Evolutionary conservation across 1,139 yeast genomes (phyloP).

Genomic region (Debaryomycetaceae sp.): DNA sequence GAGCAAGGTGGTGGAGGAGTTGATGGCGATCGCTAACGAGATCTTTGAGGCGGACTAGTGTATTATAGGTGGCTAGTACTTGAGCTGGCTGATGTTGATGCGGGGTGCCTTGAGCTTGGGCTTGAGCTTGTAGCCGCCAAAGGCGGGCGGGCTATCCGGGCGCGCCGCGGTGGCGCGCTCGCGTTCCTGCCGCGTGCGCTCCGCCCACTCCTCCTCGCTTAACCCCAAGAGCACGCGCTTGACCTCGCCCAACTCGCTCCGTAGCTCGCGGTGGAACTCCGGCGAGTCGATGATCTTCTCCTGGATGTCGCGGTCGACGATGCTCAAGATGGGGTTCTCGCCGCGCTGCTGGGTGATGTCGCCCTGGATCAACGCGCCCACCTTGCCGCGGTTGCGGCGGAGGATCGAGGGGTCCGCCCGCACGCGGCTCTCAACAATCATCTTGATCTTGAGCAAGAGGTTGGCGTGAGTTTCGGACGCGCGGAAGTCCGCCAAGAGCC

Average conservation of each 20-base stretch:
- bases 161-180: constrained; percentile 10
- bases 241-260: constrained; percentile 32
- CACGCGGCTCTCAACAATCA: constrained; percentile 45
- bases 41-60: constrained; percentile 71
- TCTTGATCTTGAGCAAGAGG: constrained; percentile 36
- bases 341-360: constrained; percentile 24
- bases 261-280: constrained; percentile 32
- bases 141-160: constrained; percentile 9
- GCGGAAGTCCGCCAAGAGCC: constrained; percentile 41
- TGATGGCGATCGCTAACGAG: constrained; percentile 78
- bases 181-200: constrained; percentile 10
- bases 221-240: constrained; percentile 31
- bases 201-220: constrained; percentile 37
- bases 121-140: constrained; percentile 5
- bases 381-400: constrained; percentile 46
- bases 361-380: constrained; percentile 52
- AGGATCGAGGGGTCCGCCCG: constrained; percentile 47
- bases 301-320: constrained; percentile 44
- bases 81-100: constrained; percentile 7
- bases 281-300: constrained; percentile 44
- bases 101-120: constrained; percentile 7
- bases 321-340: constrained; percentile 22
- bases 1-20: constrained; percentile 78
- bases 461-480: constrained; percentile 40
- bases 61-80: constrained; percentile 2